Conservation (phyloP, 2,329 filamentous ascomycete genomes). For the Fusarium anguioides region DNA sequence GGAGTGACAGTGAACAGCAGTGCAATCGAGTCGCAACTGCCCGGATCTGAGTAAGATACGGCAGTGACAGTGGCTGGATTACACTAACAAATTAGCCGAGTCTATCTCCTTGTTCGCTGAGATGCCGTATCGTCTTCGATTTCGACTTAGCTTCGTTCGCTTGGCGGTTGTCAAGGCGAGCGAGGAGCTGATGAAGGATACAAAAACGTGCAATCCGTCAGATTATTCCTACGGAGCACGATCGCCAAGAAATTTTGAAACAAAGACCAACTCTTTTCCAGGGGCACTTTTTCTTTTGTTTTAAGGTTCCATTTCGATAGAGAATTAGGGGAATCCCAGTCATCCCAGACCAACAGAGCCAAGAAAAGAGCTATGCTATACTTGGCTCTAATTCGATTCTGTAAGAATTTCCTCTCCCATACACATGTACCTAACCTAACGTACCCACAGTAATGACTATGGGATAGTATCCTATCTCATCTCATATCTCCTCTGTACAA, state of each 20-base stretch:
- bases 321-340: constrained; percentile 9
- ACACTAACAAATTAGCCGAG: constrained; percentile 22
- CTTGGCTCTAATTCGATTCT: constrained; percentile 7
- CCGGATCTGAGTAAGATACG: constrained; percentile 28
- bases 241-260: neutral
- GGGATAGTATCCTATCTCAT: constrained; percentile 3
- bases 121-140: neutral
- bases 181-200: constrained; percentile 1
- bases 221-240: constrained; percentile 6
- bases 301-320: constrained; percentile 1
- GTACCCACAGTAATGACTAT: neutral
- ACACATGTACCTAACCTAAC: too few relatives aligned
- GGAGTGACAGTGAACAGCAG: constrained; percentile 27
- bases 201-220: constrained; percentile 5
- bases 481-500: constrained; percentile 26
- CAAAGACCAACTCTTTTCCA: constrained; percentile 6
- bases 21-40: constrained; percentile 20
- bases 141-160: neutral
- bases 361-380: constrained; percentile 20
- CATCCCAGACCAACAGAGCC: neutral
- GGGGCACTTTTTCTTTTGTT: constrained; percentile 3
- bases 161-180: constrained; percentile 11
- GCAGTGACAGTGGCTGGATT: neutral
- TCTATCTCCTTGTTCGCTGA: constrained; percentile 1
- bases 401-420: constrained; percentile 3